Base-by-base conservation (phyloP, 2,329 filamentous ascomycete species). In the Magnaporthiopsis rhizophila region DNA sequence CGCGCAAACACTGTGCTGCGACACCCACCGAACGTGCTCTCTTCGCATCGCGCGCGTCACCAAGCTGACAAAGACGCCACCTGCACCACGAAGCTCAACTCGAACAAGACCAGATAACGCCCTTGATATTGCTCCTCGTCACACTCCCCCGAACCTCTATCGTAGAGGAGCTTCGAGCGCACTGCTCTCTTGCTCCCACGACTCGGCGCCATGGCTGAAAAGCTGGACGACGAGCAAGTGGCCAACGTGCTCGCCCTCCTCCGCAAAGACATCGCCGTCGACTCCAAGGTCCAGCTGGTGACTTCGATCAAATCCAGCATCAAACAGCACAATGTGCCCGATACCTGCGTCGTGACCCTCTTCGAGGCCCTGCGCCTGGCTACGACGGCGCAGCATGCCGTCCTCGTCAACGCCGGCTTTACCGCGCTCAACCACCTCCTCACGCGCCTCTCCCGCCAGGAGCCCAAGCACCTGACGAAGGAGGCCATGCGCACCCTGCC, bases 321-420 rank as follows among this genome's bases (percentile, higher is more conserved):
- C 81, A 97, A 97, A 76, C 92, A 96, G 76, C 89, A 90, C 74
- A 92, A 92, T 79, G 91, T 97, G 59, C 91, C 92, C 66, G 91
- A 96, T 69, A 77, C 78, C 64, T 85, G 83, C 71, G 84, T 96
- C 70, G 78, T 86, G 32, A 81, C 86, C 65, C 86, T 97, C 68
- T 96, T 97, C 77, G 92, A 97, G 66, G 90, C 89, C 68, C 82
- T 96, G 71, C 89, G 89, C 67, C 79, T 87, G 63, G 90, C 91
- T 66, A 89, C 94, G 69, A 80, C 82, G 64, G 90, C 91, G 58
- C 88, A 90, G 70, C 90, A 96, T 71, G 88, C 88, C 58, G 85
- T 86, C 45, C 87, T 97, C 67, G 87, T 89, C 68, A 89, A 90
- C 65, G 90, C 91, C 63, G 92, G 91, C 65, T 94, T 97, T 75